Evolutionary conservation across 345 rosid genomes (phyloP).

Genomic region (Nasturtium officinale): DNA sequence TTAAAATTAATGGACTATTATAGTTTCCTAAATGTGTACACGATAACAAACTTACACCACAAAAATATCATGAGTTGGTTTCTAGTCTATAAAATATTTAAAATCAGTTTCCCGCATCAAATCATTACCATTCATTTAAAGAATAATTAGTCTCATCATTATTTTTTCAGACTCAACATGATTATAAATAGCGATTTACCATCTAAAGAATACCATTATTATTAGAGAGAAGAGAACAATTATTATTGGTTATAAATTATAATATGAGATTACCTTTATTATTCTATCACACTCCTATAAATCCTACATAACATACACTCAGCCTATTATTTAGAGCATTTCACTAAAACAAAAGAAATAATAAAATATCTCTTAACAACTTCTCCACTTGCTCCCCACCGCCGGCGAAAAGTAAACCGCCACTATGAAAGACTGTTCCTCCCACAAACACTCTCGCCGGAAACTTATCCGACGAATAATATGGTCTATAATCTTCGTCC

Average conservation of each 20-base stretch:
- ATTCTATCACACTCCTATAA: constrained; percentile 34
- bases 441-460: constrained; percentile 46
- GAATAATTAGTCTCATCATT: neutral
- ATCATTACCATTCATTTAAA: neutral
- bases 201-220: neutral
- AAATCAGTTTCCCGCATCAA: neutral
- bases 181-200: neutral
- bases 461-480: constrained; percentile 43
- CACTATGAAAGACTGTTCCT: constrained; percentile 59
- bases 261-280: constrained; percentile 2
- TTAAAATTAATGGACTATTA: neutral
- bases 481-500: constrained; percentile 54
- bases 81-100: neutral
- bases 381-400: constrained; percentile 28
- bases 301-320: constrained; percentile 22
- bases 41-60: neutral
- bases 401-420: constrained; percentile 8
- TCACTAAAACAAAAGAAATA: neutral
- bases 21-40: neutral
- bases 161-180: neutral
- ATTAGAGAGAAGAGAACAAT: neutral
- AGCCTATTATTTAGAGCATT: constrained; percentile 20
- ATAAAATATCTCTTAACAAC: constrained; percentile 24
- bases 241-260: neutral
- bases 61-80: neutral